phyloP scores from a whole-genome alignment of 352 stramenopile genomes.

The Phytophthora pini region DNA sequence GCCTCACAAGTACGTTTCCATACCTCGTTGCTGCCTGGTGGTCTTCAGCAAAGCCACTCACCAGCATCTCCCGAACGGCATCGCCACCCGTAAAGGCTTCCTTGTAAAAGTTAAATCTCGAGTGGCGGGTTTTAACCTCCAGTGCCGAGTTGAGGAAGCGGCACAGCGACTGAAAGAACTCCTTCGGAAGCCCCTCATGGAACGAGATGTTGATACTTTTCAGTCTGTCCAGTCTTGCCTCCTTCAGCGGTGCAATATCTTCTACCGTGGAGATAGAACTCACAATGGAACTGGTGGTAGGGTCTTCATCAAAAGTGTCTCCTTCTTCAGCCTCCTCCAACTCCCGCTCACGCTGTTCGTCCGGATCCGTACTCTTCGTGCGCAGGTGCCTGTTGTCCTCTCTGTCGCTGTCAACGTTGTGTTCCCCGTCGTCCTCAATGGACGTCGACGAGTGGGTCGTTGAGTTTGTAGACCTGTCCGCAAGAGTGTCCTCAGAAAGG shows the following conservation, averaged over 20 bases:
- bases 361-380: constrained; percentile 18
- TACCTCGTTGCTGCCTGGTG: constrained; percentile 69
- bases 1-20: constrained; percentile 82
- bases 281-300: constrained; percentile 34
- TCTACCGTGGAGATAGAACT: constrained; percentile 54
- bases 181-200: constrained; percentile 76
- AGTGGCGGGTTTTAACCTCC: constrained; percentile 85
- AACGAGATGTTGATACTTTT: constrained; percentile 82
- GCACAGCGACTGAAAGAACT: constrained; percentile 79
- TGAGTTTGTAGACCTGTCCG: constrained; percentile 57
- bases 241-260: constrained; percentile 71
- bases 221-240: constrained; percentile 71
- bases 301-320: constrained; percentile 46
- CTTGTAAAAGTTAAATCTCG: constrained; percentile 89
- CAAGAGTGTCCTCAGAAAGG: constrained; percentile 42
- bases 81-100: constrained; percentile 84
- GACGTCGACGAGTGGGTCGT: constrained; percentile 53
- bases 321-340: constrained; percentile 36
- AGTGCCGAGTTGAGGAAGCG: constrained; percentile 79
- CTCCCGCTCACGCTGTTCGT: constrained; percentile 21
- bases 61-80: constrained; percentile 74
- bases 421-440: constrained; percentile 44
- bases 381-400: constrained; percentile 29
- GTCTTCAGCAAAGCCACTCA: constrained; percentile 82
- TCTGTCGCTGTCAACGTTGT: constrained; percentile 45